Evolutionary conservation across 2,329 filamentous ascomycete species (phyloP), one percentile per base, ranked within the genome.

Genomic region (Ophiostoma sp.): DNA sequence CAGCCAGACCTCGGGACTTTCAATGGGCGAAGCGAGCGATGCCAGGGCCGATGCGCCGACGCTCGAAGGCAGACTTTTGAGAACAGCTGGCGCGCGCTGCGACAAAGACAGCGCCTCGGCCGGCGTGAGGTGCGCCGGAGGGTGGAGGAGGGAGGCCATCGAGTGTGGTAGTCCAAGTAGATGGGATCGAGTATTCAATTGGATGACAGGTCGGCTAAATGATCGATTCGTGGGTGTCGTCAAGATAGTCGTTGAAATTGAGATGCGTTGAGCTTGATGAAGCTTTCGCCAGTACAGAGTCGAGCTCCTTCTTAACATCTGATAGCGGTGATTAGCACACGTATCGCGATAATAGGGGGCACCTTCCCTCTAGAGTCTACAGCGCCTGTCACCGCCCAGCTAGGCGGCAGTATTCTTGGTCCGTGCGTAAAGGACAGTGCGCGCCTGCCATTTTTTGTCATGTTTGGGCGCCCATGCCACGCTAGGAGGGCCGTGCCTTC

Each of bases 1-100:
- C 19, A 88, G 88, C 94, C 95, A 98, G 79, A 93, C 87, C 76
- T 97, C 94, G 72, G 92, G 86, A 0, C 90, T 91, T 80, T 98
- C 95, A 39, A 87, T 81, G 1, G 87, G 82, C 0, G 87, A 84
- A 77, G 89, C 85, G 3, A 91, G 80, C 9, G 87, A 86, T 33
- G 80, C 78, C 11, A 91, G 77, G 2, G 87, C 84, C 42, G 88
- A 89, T n/a, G 85, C 82, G 5, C 87, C 87, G 74, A 88, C 84
- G 45, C 85, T 84, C 75, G 85, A 87, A 7, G 87, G 85, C 61
- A 86, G 87, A 78, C 82, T 87, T 76, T 82, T 82, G 74, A 91
- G 83, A 74, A 91, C 84, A 70, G 78, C 78, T 1, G 89, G 89
- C 75, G 89, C 89, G 82, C 88, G 85, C 78, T 90, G 88, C n/a